These are phyloP conservation scores for Vickermania spadyakhi DNA, from an alignment of 208 protist genomes.

Conservation along the genomic window DNA sequence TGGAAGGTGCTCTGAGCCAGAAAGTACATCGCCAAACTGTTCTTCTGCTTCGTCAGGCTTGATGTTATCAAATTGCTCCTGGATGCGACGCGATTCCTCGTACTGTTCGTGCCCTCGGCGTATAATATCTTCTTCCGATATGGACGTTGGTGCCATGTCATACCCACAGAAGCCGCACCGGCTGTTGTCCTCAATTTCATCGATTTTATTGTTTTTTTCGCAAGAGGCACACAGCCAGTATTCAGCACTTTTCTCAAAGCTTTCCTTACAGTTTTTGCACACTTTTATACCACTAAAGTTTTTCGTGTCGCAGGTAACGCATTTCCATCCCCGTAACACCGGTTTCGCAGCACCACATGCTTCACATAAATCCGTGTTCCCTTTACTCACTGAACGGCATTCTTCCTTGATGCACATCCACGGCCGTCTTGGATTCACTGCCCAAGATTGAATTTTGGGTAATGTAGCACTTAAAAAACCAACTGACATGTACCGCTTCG, in stretches of 20 bases:
- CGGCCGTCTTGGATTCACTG: slow-evolving; percentile 18
- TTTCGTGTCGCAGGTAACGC: slow-evolving; percentile 36
- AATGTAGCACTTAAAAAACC: too few relatives aligned
- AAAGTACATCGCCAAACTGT: slow-evolving; percentile 40
- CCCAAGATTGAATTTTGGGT: slow-evolving; percentile 61
- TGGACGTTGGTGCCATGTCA: slow-evolving; percentile 73
- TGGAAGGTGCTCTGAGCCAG: slow-evolving; percentile 20
- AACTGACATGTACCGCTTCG: too few relatives aligned
- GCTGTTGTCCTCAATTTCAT: slow-evolving; percentile 83
- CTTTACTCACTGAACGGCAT: slow-evolving; percentile 51
- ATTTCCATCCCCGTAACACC: slow-evolving; percentile 65
- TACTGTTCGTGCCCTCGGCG: slow-evolving; percentile 26
- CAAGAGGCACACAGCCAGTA: slow-evolving; percentile 84
- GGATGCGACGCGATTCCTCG: slow-evolving; percentile 19
- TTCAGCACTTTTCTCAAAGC: slow-evolving; percentile 27
- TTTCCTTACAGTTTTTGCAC: slow-evolving; percentile 54
- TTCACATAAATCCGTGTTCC: slow-evolving; percentile 23
- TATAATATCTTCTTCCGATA: slow-evolving; percentile 38
- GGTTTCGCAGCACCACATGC: slow-evolving; percentile 50
- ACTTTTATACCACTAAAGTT: slow-evolving; percentile 71
- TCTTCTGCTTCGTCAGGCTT: slow-evolving; percentile 45
- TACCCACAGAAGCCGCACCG: slow-evolving; percentile 78
- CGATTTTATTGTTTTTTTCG: slow-evolving; percentile 80
- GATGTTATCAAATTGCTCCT: slow-evolving; percentile 60
- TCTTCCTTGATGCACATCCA: slow-evolving; percentile 79